Evolutionary conservation across 192 early-diverging fungal species (phyloP).

Genomic region (Pilaira anomala): DNA sequence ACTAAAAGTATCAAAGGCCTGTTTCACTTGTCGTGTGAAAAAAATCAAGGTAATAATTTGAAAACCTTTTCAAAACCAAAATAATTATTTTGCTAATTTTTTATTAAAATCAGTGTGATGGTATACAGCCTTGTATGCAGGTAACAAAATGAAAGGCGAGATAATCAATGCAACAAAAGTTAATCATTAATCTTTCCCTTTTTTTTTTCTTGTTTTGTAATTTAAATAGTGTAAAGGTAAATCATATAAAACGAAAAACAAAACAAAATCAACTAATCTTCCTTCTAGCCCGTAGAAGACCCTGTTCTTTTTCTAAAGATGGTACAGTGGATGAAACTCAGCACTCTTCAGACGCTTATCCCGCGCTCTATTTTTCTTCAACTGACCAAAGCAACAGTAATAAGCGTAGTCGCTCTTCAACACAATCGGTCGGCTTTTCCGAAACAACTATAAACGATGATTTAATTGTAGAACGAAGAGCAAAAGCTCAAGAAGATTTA

Average conservation of each 20-base stretch:
- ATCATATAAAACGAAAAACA: neutral
- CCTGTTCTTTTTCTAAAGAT: conserved; percentile 34
- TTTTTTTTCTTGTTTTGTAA: conserved; percentile 1
- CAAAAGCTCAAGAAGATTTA: neutral
- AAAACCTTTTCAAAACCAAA: too few species aligned
- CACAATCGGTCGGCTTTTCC: neutral
- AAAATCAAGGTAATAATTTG: conserved; percentile 24
- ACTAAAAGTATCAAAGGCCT: conserved; percentile 28
- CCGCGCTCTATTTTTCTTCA: neutral
- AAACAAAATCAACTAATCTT: conserved; percentile 2
- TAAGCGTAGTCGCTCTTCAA: neutral
- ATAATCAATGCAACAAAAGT: neutral
- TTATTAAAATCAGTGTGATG: conserved; percentile 24
- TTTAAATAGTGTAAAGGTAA: conserved; percentile 22
- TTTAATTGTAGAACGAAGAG: neutral
- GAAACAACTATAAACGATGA: neutral
- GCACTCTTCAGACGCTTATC: neutral
- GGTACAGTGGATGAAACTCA: conserved; percentile 16
- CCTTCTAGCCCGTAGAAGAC: conserved; percentile 26
- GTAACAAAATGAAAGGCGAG: conserved; percentile 3
- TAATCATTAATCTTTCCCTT: neutral
- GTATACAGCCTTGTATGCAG: conserved; percentile 35
- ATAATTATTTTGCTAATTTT: neutral
- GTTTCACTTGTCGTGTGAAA: conserved; percentile 28
- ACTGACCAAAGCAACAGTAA: too few species aligned